These are phyloP conservation scores for Hansenula sp. DNA, from an alignment of 1,139 yeast species.

Conservation along the genomic window DNA sequence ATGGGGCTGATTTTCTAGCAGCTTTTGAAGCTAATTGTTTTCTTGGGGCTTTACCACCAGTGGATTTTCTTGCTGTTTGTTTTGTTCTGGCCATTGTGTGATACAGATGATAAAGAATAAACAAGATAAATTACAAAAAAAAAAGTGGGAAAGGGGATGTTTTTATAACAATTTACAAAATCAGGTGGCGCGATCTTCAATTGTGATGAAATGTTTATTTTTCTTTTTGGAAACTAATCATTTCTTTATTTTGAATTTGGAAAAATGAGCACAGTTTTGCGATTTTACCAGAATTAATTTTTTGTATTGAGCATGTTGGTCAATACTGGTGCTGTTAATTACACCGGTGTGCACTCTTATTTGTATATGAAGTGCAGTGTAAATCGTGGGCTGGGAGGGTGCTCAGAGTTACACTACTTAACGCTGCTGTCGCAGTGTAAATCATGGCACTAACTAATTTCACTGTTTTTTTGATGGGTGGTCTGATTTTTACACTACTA, in stretches of 20 bases:
- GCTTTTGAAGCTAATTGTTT: conserved; percentile 99
- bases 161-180: background rate
- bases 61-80: conserved; percentile 98
- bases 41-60: conserved; percentile 99
- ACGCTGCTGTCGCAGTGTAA: too few relatives aligned
- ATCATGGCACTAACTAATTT: too few relatives aligned
- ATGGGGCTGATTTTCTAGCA: conserved; percentile 97
- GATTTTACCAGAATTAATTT: too few relatives aligned
- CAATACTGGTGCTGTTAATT: conserved; percentile 7
- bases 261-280: too few relatives aligned
- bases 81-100: conserved; percentile 90
- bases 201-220: background rate
- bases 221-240: too few relatives aligned
- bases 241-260: too few relatives aligned
- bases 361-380: too few relatives aligned
- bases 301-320: too few relatives aligned
- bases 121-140: background rate
- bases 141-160: background rate
- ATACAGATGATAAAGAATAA: conserved; percentile 1
- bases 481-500: too few relatives aligned
- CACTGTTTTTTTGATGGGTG: too few relatives aligned
- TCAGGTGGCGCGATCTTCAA: background rate
- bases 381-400: too few relatives aligned
- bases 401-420: too few relatives aligned
- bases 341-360: conserved; percentile 5